These are phyloP conservation scores for Heliamphora exappendiculata DNA, from an alignment of 148 eudicot species.

Conservation along the genomic window DNA sequence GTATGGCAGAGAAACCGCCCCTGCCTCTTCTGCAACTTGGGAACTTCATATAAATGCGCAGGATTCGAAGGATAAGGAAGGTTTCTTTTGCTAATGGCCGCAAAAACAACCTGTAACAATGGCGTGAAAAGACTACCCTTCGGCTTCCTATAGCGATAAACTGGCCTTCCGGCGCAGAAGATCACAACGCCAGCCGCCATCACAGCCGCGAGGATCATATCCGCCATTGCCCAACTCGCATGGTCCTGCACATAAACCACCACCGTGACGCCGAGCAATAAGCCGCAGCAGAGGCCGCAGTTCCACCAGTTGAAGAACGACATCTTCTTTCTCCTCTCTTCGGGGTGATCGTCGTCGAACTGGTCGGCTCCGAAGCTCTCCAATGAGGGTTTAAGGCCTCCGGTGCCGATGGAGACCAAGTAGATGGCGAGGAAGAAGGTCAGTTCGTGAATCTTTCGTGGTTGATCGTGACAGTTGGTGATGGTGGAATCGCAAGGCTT, in stretches of 20 bases:
- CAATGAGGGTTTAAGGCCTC: conserved; percentile 72
- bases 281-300: conserved; percentile 52
- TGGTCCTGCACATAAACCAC: conserved; percentile 74
- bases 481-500: conserved; percentile 35
- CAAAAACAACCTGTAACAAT: conserved; percentile 55
- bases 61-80: conserved; percentile 39
- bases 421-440: conserved; percentile 60
- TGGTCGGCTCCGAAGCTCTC: conserved; percentile 93
- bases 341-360: conserved; percentile 55
- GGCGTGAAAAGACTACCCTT: conserved; percentile 65
- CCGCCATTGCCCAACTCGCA: conserved; percentile 55
- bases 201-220: conserved; percentile 31
- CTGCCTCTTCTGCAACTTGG: conserved; percentile 16
- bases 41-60: conserved; percentile 32
- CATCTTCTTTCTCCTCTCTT: conserved; percentile 57
- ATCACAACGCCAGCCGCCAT: conserved; percentile 42
- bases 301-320: conserved; percentile 91
- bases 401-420: conserved; percentile 62
- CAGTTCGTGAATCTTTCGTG: conserved; percentile 38
- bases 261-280: conserved; percentile 58
- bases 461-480: conserved; percentile 28
- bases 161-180: conserved; percentile 52
- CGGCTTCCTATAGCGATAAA: conserved; percentile 52
- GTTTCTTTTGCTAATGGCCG: conserved; percentile 58
- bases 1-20: conserved; percentile 50